Evolutionary conservation across 345 rosid genomes (phyloP).

Genomic region (sweet orange (Citrus sinensis)): DNA sequence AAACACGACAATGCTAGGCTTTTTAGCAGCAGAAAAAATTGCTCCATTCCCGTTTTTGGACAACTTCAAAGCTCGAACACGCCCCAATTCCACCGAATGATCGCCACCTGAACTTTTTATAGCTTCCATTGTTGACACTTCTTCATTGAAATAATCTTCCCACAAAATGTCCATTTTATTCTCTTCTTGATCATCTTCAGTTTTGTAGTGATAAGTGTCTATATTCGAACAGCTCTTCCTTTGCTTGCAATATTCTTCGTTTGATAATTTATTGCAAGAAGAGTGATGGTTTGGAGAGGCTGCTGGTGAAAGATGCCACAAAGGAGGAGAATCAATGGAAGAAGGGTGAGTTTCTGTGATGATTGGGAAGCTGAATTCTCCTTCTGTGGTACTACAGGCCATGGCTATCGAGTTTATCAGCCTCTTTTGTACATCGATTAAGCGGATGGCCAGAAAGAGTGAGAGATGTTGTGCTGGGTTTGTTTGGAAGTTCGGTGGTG

Average conservation of each 20-base stretch:
- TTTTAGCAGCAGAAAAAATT: constrained; percentile 25
- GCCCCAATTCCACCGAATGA: constrained; percentile 20
- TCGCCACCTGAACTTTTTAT: constrained; percentile 1
- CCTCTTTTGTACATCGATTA: constrained; percentile 1
- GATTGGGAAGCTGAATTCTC: constrained; percentile 77
- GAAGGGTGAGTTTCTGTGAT: constrained; percentile 18
- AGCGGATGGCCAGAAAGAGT: neutral
- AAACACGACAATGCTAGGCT: constrained; percentile 38
- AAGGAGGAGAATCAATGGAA: constrained; percentile 63
- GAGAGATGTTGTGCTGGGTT: constrained; percentile 1
- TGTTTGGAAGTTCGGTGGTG: constrained; percentile 35
- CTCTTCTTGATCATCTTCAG: constrained; percentile 15
- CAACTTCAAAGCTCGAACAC: constrained; percentile 29
- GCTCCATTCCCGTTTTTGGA: constrained; percentile 17
- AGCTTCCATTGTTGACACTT: constrained; percentile 14
- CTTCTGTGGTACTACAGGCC: constrained; percentile 7
- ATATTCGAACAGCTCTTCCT: constrained; percentile 36
- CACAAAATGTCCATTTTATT: constrained; percentile 84
- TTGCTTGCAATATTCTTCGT: neutral
- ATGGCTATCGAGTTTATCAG: constrained; percentile 7
- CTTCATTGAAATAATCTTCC: constrained; percentile 87
- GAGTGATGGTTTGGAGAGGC: constrained; percentile 16
- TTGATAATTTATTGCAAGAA: neutral
- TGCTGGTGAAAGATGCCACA: constrained; percentile 55
- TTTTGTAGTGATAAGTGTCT: constrained; percentile 3